Percentiles rank a stretch among this genome's conserved stretches.
phyloP scores from a whole-genome alignment of 2,329 filamentous ascomycete genomes.

The Paracorniculantispora psalliotae region DNA sequence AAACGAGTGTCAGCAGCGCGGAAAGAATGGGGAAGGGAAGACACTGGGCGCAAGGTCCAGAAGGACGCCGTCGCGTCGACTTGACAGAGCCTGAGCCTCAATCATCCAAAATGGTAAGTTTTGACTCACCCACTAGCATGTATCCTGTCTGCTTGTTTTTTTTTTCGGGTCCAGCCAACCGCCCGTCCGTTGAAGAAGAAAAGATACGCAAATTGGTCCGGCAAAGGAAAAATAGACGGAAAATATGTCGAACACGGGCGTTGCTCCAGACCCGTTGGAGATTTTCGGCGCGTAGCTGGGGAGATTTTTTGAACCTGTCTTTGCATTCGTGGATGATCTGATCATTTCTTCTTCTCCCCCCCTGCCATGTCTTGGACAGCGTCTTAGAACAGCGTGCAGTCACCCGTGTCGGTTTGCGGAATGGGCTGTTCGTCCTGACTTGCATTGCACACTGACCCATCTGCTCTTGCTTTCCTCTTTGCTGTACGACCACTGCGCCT shows the following conservation, averaged over 20 bases:
- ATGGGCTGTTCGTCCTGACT: slow-evolving; percentile 6
- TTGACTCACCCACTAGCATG: slow-evolving; percentile 10
- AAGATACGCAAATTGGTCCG: neutral
- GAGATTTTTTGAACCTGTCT: neutral
- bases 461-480: neutral
- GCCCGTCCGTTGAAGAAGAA: slow-evolving; percentile 9
- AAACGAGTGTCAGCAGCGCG: neutral
- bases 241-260: neutral
- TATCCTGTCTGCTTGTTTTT: neutral
- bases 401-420: neutral
- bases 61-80: neutral
- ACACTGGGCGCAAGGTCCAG: neutral
- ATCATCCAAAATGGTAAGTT: slow-evolving; percentile 3
- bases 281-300: neutral
- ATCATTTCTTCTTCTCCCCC: slow-evolving; percentile 6
- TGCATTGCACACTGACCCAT: neutral
- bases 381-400: too few relatives aligned
- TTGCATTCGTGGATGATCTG: slow-evolving; percentile 6
- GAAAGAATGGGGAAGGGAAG: neutral
- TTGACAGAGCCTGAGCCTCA: slow-evolving; percentile 3
- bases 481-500: neutral
- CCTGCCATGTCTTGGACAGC: slow-evolving; percentile 4
- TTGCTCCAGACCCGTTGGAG: neutral
- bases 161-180: neutral
- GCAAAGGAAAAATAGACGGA: neutral